Percentiles rank a stretch among this genome's conserved stretches.
phyloP scores from a whole-genome alignment of 2,329 filamentous ascomycete species.

The Penicillium nordicum region DNA sequence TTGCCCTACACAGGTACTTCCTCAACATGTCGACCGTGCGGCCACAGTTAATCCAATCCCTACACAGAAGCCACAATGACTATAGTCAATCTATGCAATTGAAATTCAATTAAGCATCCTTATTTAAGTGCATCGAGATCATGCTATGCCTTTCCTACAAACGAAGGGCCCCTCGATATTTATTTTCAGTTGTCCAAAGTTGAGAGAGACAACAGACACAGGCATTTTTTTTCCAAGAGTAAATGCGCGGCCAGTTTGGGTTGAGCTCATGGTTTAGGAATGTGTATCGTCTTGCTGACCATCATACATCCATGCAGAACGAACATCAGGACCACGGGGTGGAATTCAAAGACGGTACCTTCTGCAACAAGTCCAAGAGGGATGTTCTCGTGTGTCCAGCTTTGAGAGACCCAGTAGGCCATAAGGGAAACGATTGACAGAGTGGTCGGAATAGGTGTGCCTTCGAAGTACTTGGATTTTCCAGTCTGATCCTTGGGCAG shows the following conservation, averaged over 20 bases:
- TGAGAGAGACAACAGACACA: constrained; percentile 13
- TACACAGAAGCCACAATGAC: constrained; percentile 2
- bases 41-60: neutral
- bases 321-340: constrained; percentile 78
- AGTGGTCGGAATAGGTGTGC: constrained; percentile 90
- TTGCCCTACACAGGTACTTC: no score
- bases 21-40: neutral
- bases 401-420: constrained; percentile 81
- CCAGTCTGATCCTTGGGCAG: constrained; percentile 88
- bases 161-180: constrained; percentile 13
- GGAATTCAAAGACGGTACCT: constrained; percentile 73
- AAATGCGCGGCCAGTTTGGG: constrained; percentile 10
- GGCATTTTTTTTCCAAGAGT: constrained; percentile 11
- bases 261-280: constrained; percentile 69
- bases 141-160: constrained; percentile 13
- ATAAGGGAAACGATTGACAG: constrained; percentile 77
- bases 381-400: constrained; percentile 74
- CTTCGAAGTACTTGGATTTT: constrained; percentile 95
- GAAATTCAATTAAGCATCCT: constrained; percentile 13
- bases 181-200: constrained; percentile 20
- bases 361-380: constrained; percentile 68
- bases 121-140: constrained; percentile 19
- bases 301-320: constrained; percentile 87
- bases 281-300: constrained; percentile 91
- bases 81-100: constrained; percentile 11